Base-by-base conservation (phyloP, 148 eudicot genomes). In the Limonium bicolor region DNA sequence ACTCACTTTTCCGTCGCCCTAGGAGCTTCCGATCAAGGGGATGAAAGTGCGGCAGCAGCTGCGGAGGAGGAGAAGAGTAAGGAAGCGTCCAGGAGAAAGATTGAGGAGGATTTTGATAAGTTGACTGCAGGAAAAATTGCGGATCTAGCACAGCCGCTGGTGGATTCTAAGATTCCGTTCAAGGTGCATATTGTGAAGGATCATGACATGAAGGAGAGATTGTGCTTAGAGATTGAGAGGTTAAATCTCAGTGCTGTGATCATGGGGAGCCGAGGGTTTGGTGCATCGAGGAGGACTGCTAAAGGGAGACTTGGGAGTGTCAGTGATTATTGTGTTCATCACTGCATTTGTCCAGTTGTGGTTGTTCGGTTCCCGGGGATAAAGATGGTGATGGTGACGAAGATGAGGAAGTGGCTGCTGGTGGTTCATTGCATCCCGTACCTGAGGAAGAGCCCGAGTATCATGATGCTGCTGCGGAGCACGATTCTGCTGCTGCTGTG, bases 311-410 rank as follows among this genome's bases (percentile, higher is more conserved):
- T 79, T 7, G 87, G 87, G 14, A 79, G 79, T 39, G 87, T 79
- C 0, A 74, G 82, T 46, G 87, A 79, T 69, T 79, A 79, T 15
- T 79, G 87, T 53, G 82, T 79, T 23, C 76, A 60, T 31, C 87
- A 75, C 19, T 79, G 87, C 45, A 54, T 65, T 13, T 79, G 78
- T 32, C 87, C 87, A 2, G 87, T 79, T 27, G 74, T 79, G 15
- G 82, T 79, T 5, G 82, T 79, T 9, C 37, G 87, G 27, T 66
- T 43, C 34, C 61, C 70, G 70, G 47, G 13, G 23, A 21, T 11
- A 56, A 46, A 4, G 46, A 16, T 4, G 45, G 17, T 16, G 22
- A 16, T 4, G 29, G 21, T 23, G 59, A 10, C 1, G 49, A 20
- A 15, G 51, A 2, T 11, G 49, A 24, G n/a, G 56, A 41, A 36